Evolutionary conservation across 2,329 filamentous ascomycete genomes (phyloP).

Genomic region (Phaeophleospora eucalypticola): DNA sequence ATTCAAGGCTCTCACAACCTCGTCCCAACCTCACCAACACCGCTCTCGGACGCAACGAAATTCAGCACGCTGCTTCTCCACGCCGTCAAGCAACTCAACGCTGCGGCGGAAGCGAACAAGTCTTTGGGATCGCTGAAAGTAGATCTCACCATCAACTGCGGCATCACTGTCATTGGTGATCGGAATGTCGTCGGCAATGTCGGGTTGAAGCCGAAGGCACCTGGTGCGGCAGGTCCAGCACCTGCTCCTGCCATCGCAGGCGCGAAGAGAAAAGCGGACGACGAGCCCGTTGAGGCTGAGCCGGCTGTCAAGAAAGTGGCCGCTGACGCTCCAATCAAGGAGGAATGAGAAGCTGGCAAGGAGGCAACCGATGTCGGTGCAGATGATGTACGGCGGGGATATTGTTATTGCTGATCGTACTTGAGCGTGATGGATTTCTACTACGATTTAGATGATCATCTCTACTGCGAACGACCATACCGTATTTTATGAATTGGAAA

Average conservation of each 20-base stretch:
- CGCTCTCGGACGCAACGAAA: conserved; percentile 38
- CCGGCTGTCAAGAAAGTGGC: conserved; percentile 21
- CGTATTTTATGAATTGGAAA: no score
- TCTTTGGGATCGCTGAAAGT: conserved; percentile 48
- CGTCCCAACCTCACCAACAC: conserved; percentile 39
- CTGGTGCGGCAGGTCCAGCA: conserved; percentile 6
- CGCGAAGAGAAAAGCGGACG: conserved; percentile 31
- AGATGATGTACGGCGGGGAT: no score
- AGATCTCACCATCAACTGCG: conserved; percentile 40
- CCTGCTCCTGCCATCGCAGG: conserved; percentile 17
- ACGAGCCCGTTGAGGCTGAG: conserved; percentile 9
- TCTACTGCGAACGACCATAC: no score
- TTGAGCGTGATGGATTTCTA: no score
- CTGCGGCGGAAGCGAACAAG: conserved; percentile 35
- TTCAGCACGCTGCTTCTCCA: conserved; percentile 45
- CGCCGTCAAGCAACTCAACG: conserved; percentile 41
- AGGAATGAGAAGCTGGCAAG: no score
- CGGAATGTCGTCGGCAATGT: conserved; percentile 32
- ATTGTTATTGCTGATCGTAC: no score
- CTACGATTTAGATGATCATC: not conserved
- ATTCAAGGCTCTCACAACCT: conserved; percentile 50
- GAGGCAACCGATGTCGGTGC: no score
- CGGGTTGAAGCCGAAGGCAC: conserved; percentile 24
- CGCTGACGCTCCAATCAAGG: no score
- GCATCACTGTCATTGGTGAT: conserved; percentile 30